These are phyloP conservation scores for Friedmanniomyces simplex DNA, from an alignment of 495 filamentous ascomycete species.

Conservation along the genomic window DNA sequence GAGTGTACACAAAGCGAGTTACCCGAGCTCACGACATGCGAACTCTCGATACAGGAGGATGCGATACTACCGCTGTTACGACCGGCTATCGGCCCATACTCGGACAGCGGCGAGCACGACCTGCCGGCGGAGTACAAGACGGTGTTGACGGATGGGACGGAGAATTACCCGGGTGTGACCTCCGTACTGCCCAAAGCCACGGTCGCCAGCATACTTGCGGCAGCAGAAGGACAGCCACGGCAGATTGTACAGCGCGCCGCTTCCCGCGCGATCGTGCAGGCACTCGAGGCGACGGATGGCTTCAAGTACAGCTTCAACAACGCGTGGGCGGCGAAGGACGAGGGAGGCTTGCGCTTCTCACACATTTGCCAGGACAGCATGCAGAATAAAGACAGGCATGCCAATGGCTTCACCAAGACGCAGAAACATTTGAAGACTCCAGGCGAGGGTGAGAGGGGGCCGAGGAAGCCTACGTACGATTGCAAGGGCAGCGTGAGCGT, in stretches of 20 bases:
- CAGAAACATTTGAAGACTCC: constrained; percentile 12
- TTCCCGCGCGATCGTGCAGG: constrained; percentile 18
- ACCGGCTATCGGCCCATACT: constrained; percentile 16
- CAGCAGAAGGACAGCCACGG: neutral
- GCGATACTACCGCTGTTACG: constrained; percentile 12
- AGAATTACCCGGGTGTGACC: neutral
- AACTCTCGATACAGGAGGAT: neutral
- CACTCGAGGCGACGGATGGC: constrained; percentile 17
- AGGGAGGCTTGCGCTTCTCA: constrained; percentile 13
- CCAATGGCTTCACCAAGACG: constrained; percentile 18
- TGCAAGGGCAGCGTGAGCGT: constrained; percentile 23
- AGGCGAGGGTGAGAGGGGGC: constrained; percentile 1
- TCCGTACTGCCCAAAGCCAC: constrained; percentile 3
- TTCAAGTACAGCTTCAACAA: constrained; percentile 22
- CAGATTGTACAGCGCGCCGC: constrained; percentile 20
- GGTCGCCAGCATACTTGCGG: neutral
- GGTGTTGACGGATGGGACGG: constrained; percentile 8
- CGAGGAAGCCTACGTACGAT: constrained; percentile 21
- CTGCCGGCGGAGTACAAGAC: constrained; percentile 16
- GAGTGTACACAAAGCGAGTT: neutral
- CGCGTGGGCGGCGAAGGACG: constrained; percentile 15
- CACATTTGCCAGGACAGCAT: constrained; percentile 22
- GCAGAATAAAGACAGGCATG: constrained; percentile 24
- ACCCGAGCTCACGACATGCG: constrained; percentile 12
- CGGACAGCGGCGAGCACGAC: constrained; percentile 16